These are phyloP conservation scores for Nicotiana tomentosiformis DNA, from an alignment of 257 asterid species.

Conservation along the genomic window DNA sequence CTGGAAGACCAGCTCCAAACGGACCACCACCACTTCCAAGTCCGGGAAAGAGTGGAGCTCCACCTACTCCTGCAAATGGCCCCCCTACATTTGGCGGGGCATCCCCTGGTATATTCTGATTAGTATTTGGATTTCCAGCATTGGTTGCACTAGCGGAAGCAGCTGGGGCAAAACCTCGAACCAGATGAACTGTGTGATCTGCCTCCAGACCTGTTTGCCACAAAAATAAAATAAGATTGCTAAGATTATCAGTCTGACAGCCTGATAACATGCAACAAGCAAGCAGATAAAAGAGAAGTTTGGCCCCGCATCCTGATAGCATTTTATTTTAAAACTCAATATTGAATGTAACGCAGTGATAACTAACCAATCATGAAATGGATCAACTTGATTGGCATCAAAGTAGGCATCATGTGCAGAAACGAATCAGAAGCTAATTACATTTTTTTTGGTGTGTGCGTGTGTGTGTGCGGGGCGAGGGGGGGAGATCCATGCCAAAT, in stretches of 20 bases:
- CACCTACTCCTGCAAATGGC: constrained; percentile 28
- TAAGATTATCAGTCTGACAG: background rate
- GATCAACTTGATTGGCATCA: background rate
- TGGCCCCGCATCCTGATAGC: background rate
- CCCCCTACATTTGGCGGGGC: constrained; percentile 28
- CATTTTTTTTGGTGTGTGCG: background rate
- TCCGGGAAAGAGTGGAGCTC: constrained; percentile 40
- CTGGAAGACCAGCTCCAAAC: constrained; percentile 44
- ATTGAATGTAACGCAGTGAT: background rate
- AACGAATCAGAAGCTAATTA: background rate
- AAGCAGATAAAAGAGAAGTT: background rate
- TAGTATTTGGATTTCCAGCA: constrained; percentile 22
- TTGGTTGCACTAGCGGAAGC: constrained; percentile 23
- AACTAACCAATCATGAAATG: background rate
- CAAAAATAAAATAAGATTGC: background rate
- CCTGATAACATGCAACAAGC: background rate
- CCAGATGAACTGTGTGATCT: constrained; percentile 57
- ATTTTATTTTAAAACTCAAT: background rate
- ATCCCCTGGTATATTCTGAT: constrained; percentile 26
- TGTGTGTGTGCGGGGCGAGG: no score
- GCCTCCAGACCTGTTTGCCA: constrained; percentile 40
- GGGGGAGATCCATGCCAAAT: background rate
- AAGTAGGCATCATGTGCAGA: background rate
- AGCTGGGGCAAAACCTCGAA: constrained; percentile 39
- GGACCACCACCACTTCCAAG: constrained; percentile 31